Base-by-base conservation (phyloP, 371 early-diverging fungal genomes). In the Haplosporangium sp. region DNA sequence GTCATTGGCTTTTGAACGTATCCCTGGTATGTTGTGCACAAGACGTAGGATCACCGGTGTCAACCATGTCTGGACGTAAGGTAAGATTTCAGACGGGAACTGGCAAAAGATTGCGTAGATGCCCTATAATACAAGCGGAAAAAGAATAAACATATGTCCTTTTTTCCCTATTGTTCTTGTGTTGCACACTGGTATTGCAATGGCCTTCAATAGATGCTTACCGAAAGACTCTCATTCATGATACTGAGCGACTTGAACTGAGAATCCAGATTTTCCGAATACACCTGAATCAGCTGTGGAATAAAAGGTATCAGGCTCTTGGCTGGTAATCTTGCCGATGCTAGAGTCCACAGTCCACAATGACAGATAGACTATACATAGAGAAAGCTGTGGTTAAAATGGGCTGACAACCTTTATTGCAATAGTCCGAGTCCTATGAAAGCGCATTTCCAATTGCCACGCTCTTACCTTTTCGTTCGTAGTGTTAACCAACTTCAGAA, bases 1-100 rank as follows among this genome's bases (percentile, higher is more conserved):
- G 20, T 79, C 73, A 9, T 68, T 50, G 0, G 79, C 65, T 36
- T 60, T 72, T 16, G 73, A 64, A 1, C 79, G 73, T 9, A 79
- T 72, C 9, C 73, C 73, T 2, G 79, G 73, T 6, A 72, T 38
- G 8, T 36, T 18, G 12, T 60, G 46, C n/a, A 73, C 53, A n/a
- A 79, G 69, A 9, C 62, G 59, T 37, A 47, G 20, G 9, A 72
- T 8, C 41, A 79, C 62, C 2, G 79, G 69, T 1, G 58, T 50
- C 40, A 79, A 46, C 79, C 79, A 79, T 0, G 48, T 38, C 11
- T 72, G 68, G 12, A 69, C 60, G 42, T 60, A 29, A 3, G 58
- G 47, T 23, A 72, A n/a, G n/a, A 73, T 67, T 37, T 79, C 79
- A 2, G 29, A 18, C 18, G 68, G 79, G 29, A 61, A 60, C 29